Evolutionary conservation across 768 basidiomycete species (phyloP), one percentile per base, ranked within the genome.

Genomic region (Lepiota brunneoincarnata): DNA sequence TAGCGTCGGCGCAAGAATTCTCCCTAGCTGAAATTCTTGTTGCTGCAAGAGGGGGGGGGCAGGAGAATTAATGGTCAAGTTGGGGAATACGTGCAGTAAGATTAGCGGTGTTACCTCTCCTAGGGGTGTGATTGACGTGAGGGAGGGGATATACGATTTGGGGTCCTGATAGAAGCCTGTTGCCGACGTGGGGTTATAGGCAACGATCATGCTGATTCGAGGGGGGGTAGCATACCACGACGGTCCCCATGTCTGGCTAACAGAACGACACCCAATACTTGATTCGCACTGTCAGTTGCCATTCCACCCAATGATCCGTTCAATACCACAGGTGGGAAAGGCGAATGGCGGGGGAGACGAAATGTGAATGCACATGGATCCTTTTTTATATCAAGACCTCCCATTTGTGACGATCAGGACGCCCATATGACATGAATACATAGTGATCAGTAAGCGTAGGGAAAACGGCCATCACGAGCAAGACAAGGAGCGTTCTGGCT

Each of bases 141-240:
- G 66, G 6, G 78, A 78, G 6, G 83, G 73, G 15, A 76, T 74
- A 63, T 87, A 87, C 1, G 79, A 79, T 2, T 66, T 70, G 6
- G 84, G 83, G 61, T 73, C 67, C 64, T 87, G 86, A 65, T 86
- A 88, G 61, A 87, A 87, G 0, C 83, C 84, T 79, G 35, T 4
- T 17, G 31, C 48, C 34, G 37, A 18, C 20, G 51, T 31, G 23
- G 34, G 24, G 4, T 31, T 31, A 3, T 28, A n/a, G 23, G 52
- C 37, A 6, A 58, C 26, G 46, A 26, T 31, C 15, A 18, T 46
- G 24, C n/a, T n/a, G n/a, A n/a, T n/a, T n/a, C n/a, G n/a, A n/a
- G n/a, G n/a, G n/a, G n/a, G n/a, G 18, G 31, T 15, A 26, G 44
- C 55, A 21, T 51, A 73, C 77, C 78, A 66, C 70, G 68, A 36